These are phyloP conservation scores for Salvia miltiorrhiza DNA, from an alignment of 257 asterid species.

Conservation along the genomic window DNA sequence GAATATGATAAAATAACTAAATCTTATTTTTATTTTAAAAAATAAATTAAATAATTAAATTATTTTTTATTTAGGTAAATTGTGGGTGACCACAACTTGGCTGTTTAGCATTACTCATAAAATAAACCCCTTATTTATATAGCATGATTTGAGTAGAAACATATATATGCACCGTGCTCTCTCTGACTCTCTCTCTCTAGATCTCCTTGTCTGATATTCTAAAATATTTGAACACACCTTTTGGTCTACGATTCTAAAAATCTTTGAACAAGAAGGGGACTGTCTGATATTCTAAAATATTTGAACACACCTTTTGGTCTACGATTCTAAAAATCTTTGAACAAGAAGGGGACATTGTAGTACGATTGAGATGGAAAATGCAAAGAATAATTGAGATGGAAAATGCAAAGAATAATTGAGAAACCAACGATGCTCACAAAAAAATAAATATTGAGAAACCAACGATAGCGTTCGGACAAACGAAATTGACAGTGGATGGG, in stretches of 20 bases:
- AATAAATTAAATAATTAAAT: too few species aligned
- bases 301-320: neutral
- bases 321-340: neutral
- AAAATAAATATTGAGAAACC: conserved; percentile 17
- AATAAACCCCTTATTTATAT: too few species aligned
- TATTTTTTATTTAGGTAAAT: too few species aligned
- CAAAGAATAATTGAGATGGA: conserved; percentile 4
- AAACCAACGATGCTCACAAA: conserved; percentile 16
- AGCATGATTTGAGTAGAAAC: neutral
- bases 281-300: neutral
- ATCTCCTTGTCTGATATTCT: neutral
- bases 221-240: neutral
- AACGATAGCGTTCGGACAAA: conserved; percentile 14
- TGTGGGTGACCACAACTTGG: too few species aligned
- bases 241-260: neutral
- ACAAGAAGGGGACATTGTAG: neutral
- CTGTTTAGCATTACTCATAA: too few species aligned
- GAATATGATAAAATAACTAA: too few species aligned
- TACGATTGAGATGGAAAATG: conserved; percentile 2
- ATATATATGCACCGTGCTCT: too few species aligned
- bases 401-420: conserved; percentile 3
- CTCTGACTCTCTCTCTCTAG: too few species aligned
- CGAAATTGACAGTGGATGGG: conserved; percentile 3
- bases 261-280: neutral
- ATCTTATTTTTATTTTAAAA: too few species aligned